Conservation (phyloP, 2,329 filamentous ascomycete genomes). For the Neopestalotiopsis sp. region DNA sequence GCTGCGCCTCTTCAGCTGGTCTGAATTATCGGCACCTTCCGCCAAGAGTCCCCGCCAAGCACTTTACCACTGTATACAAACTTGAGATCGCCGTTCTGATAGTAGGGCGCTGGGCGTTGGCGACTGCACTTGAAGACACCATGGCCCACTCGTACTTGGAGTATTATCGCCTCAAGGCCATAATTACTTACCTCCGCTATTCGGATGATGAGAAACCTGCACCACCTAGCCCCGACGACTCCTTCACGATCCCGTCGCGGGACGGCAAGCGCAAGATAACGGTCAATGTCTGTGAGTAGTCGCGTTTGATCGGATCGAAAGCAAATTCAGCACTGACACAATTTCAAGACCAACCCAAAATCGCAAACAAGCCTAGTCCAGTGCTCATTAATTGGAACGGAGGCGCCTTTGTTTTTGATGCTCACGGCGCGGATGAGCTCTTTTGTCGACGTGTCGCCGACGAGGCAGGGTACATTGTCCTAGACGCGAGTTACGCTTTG, state of each 20-base stretch:
- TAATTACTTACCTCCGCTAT: neutral
- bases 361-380: constrained; percentile 20
- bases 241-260: neutral
- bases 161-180: neutral
- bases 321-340: neutral
- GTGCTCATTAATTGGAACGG: constrained; percentile 44
- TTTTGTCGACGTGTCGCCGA: constrained; percentile 41
- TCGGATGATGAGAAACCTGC: neutral
- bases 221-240: neutral
- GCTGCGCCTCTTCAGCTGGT: too few relatives aligned
- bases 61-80: neutral
- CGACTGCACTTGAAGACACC: neutral
- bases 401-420: constrained; percentile 38
- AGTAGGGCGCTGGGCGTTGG: neutral
- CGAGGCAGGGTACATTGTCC: constrained; percentile 29
- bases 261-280: neutral
- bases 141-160: neutral
- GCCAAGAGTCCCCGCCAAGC: too few relatives aligned
- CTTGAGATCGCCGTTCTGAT: neutral
- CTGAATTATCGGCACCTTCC: too few relatives aligned
- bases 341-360: neutral
- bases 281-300: neutral
- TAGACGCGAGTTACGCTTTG: constrained; percentile 44
- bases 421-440: constrained; percentile 43
- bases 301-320: neutral